Conservation (phyloP, 345 rosid species). For the Citrus cavaleriei region DNA sequence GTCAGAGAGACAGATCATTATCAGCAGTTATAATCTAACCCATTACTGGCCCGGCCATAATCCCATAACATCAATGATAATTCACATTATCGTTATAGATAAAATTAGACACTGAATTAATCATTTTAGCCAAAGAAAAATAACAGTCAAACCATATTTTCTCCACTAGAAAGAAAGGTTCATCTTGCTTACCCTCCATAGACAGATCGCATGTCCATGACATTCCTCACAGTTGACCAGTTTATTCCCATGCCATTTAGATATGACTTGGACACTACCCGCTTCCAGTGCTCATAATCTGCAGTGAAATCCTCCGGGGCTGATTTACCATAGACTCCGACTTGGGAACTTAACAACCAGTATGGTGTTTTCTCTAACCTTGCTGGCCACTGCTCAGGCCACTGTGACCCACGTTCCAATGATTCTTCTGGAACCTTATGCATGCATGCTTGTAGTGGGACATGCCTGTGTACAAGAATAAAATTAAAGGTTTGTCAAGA, state of each 20-base stretch:
- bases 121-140: not conserved
- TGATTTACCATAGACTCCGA: constrained; percentile 23
- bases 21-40: not conserved
- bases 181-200: constrained; percentile 80
- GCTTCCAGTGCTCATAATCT: constrained; percentile 87
- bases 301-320: constrained; percentile 82
- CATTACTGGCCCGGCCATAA: not conserved
- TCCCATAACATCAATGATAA: not conserved
- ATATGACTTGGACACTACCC: constrained; percentile 81
- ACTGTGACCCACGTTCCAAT: constrained; percentile 73
- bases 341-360: constrained; percentile 80
- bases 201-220: constrained; percentile 95
- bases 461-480: constrained; percentile 50
- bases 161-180: not conserved
- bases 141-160: not conserved
- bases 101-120: not conserved
- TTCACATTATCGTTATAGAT: not conserved
- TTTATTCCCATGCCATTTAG: constrained; percentile 77
- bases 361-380: constrained; percentile 79
- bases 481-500: constrained; percentile 6
- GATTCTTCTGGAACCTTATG: constrained; percentile 66
- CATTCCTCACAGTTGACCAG: constrained; percentile 83
- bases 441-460: constrained; percentile 88
- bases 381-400: constrained; percentile 94
- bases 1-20: not conserved